Conservation (phyloP, 2,329 filamentous ascomycete species). For the Myrmaecium sp. region DNA sequence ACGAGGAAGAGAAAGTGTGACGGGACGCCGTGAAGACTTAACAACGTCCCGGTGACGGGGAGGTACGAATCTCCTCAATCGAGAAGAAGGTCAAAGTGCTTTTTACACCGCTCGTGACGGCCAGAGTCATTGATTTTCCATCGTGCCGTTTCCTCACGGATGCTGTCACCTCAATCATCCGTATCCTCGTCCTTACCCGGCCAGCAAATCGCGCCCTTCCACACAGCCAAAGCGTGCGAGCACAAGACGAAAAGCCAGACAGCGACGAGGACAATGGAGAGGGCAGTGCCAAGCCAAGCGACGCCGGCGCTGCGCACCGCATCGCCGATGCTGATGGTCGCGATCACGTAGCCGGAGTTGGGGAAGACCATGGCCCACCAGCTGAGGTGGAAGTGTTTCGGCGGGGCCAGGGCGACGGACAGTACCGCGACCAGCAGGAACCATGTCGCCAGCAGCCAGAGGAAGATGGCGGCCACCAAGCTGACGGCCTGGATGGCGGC, state of each 20-base stretch:
- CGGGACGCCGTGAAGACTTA: too few relatives aligned
- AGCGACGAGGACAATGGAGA: slow-evolving; percentile 34
- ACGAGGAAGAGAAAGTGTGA: too few relatives aligned
- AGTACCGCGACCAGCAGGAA: slow-evolving; percentile 32
- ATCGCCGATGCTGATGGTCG: slow-evolving; percentile 24
- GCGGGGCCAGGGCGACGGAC: slow-evolving; percentile 17
- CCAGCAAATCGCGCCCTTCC: slow-evolving; percentile 36
- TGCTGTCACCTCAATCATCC: too few relatives aligned
- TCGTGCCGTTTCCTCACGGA: too few relatives aligned
- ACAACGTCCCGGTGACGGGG: too few relatives aligned
- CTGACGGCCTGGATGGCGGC: slow-evolving; percentile 27
- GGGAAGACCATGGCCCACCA: slow-evolving; percentile 44
- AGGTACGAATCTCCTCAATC: too few relatives aligned
- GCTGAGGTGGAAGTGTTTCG: slow-evolving; percentile 40
- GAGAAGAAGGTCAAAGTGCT: too few relatives aligned
- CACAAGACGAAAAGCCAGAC: slow-evolving; percentile 39
- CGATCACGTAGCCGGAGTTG: slow-evolving; percentile 25
- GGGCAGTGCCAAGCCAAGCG: slow-evolving; percentile 23
- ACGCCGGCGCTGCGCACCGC: slow-evolving; percentile 18
- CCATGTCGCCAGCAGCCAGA: slow-evolving; percentile 48
- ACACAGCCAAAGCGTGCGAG: slow-evolving; percentile 34
- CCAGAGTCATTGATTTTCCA: too few relatives aligned
- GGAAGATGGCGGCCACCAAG: slow-evolving; percentile 34
- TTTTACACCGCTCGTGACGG: too few relatives aligned
- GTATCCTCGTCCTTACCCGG: slow-evolving; percentile 21